A percentile compares a stretch with the other conserved stretches of the same genome.
These are phyloP conservation scores for Phytophthora citricola DNA, from an alignment of 352 stramenopile genomes.

Conservation along the genomic window DNA sequence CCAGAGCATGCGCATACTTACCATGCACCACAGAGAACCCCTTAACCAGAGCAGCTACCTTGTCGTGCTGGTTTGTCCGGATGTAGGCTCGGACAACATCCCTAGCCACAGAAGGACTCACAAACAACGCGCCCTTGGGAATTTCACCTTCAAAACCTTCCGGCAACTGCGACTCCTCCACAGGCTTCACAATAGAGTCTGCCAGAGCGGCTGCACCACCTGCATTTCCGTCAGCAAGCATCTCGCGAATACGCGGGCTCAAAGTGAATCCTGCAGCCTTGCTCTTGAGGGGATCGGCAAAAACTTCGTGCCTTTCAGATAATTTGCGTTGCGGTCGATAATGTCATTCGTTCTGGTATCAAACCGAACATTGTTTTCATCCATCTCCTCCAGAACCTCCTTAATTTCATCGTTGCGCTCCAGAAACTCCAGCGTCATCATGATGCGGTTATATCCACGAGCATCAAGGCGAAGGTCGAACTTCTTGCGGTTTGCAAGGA, in stretches of 20 bases:
- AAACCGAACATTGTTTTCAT: slow-evolving; percentile 55
- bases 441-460: slow-evolving; percentile 75
- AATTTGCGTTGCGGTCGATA: slow-evolving; percentile 58
- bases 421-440: slow-evolving; percentile 77
- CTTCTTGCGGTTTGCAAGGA: slow-evolving; percentile 78
- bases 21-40: slow-evolving; percentile 50
- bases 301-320: slow-evolving; percentile 51
- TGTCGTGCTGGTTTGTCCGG: slow-evolving; percentile 52
- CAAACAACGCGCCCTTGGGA: slow-evolving; percentile 39
- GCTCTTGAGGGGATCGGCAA: slow-evolving; percentile 29
- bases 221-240: slow-evolving; percentile 45
- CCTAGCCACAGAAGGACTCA: slow-evolving; percentile 46
- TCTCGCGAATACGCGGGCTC: slow-evolving; percentile 54
- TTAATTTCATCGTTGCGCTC: slow-evolving; percentile 67
- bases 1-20: slow-evolving; percentile 56
- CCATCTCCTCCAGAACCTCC: slow-evolving; percentile 71
- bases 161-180: slow-evolving; percentile 48
- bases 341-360: slow-evolving; percentile 66
- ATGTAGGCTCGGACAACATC: slow-evolving; percentile 62
- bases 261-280: slow-evolving; percentile 38
- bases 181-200: slow-evolving; percentile 44
- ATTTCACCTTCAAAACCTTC: slow-evolving; percentile 39
- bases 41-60: slow-evolving; percentile 61
- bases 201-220: slow-evolving; percentile 49
- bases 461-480: slow-evolving; percentile 77